These are phyloP conservation scores for Periconia sp. DNA, from an alignment of 2,329 filamentous ascomycete genomes.

Conservation along the genomic window DNA sequence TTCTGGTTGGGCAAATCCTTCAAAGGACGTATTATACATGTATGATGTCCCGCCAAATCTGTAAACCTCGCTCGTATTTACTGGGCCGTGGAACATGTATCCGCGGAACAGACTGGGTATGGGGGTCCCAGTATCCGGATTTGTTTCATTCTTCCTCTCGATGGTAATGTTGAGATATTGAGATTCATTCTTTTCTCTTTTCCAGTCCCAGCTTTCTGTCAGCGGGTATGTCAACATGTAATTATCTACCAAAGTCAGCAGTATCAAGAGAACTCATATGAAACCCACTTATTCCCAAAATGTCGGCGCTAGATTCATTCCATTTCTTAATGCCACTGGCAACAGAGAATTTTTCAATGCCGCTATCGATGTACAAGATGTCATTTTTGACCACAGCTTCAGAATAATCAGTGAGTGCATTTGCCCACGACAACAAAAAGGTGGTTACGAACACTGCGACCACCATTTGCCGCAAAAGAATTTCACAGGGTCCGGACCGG, in stretches of 20 bases:
- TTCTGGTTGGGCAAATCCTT: conserved; percentile 17
- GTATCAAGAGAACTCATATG: background rate
- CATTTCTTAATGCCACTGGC: conserved; percentile 1
- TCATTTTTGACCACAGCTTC: conserved; percentile 27
- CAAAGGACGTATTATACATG: conserved; percentile 25
- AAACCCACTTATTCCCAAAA: conserved; percentile 19
- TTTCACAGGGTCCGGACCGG: conserved; percentile 20
- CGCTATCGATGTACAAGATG: conserved; percentile 29
- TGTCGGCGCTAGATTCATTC: too few relatives aligned
- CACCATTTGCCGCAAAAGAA: conserved; percentile 31
- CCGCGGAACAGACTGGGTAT: conserved; percentile 29
- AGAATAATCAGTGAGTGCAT: conserved; percentile 4
- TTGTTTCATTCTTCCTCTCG: conserved; percentile 24
- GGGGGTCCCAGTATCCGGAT: conserved; percentile 21
- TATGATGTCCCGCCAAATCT: conserved; percentile 28
- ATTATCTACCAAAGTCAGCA: conserved; percentile 19
- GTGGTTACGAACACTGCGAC: conserved; percentile 19
- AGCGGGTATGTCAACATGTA: conserved; percentile 26
- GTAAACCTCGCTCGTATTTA: conserved; percentile 17
- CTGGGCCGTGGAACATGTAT: conserved; percentile 29
- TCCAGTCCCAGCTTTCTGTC: conserved; percentile 29
- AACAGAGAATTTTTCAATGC: conserved; percentile 26
- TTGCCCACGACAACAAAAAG: background rate
- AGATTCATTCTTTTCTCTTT: conserved; percentile 13
- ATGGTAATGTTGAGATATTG: conserved; percentile 12